phyloP scores from a whole-genome alignment of 2,329 filamentous ascomycete genomes.

The Rhynchosporium secalis region DNA sequence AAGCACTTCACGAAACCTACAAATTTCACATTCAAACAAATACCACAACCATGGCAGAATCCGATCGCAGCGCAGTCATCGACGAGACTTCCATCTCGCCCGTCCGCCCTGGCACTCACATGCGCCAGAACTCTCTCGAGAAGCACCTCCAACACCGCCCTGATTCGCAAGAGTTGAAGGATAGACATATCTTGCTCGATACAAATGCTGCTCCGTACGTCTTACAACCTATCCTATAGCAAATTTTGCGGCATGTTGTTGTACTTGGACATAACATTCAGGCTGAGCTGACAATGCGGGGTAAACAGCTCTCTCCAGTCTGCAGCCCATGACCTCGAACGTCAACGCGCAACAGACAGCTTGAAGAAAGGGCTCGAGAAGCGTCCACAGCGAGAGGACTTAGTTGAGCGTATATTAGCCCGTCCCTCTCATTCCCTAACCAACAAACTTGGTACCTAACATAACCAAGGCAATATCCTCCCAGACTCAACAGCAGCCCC shows the following conservation, averaged over 20 bases:
- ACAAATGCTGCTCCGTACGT: conserved; percentile 64
- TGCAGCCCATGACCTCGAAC: conserved; percentile 61
- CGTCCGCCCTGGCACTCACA: conserved; percentile 47
- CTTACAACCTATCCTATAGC: not conserved
- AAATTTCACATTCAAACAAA: not conserved
- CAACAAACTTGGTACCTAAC: not conserved
- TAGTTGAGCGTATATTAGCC: conserved; percentile 69
- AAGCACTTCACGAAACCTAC: not conserved
- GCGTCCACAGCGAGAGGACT: conserved; percentile 67
- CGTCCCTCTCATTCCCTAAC: not conserved
- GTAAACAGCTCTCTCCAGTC: conserved; percentile 58
- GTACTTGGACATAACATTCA: not conserved
- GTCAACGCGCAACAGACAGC: conserved; percentile 61
- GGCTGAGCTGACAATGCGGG: conserved; percentile 29
- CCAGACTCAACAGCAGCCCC: conserved; percentile 77
- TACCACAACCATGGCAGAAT: conserved; percentile 28
- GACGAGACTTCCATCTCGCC: conserved; percentile 55
- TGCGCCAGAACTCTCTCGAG: conserved; percentile 69
- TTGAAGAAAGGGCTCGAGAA: conserved; percentile 65
- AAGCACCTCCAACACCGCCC: conserved; percentile 72
- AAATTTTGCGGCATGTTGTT: not conserved
- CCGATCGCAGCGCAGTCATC: conserved; percentile 26
- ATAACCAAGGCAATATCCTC: conserved; percentile 76
- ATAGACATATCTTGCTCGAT: conserved; percentile 66
- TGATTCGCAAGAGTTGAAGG: conserved; percentile 63